A percentile compares a stretch with the other conserved stretches of the same genome.
These are phyloP conservation scores for Orbilia quercus DNA, from an alignment of 2,329 filamentous ascomycete species.

Conservation along the genomic window DNA sequence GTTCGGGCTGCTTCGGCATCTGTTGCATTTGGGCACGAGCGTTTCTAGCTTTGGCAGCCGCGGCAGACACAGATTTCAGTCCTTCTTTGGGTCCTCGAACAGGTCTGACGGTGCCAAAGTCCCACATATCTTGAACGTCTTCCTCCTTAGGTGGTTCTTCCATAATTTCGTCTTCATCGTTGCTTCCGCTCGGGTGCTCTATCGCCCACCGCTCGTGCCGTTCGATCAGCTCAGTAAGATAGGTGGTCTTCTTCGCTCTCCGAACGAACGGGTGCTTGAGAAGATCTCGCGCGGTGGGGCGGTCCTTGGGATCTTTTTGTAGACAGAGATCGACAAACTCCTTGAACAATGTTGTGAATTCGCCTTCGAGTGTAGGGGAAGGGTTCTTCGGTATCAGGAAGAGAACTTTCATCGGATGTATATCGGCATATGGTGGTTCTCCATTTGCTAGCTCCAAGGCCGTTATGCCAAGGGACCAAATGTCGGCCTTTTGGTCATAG, in stretches of 20 bases:
- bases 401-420: slow-evolving; percentile 93
- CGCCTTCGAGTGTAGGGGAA: slow-evolving; percentile 70
- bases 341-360: slow-evolving; percentile 84
- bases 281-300: slow-evolving; percentile 86
- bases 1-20: slow-evolving; percentile 32
- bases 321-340: slow-evolving; percentile 86
- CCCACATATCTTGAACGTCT: slow-evolving; percentile 89
- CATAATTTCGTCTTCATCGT: slow-evolving; percentile 71
- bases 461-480: slow-evolving; percentile 92
- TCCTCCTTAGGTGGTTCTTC: slow-evolving; percentile 68
- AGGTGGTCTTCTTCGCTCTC: slow-evolving; percentile 93
- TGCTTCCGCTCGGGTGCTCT: slow-evolving; percentile 75
- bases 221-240: slow-evolving; percentile 94
- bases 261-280: slow-evolving; percentile 90
- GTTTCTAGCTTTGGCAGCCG: slow-evolving; percentile 63
- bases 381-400: slow-evolving; percentile 89
- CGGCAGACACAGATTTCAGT: slow-evolving; percentile 49
- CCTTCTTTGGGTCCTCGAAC: slow-evolving; percentile 70
- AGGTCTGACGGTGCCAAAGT: slow-evolving; percentile 93
- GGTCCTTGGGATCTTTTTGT: slow-evolving; percentile 86
- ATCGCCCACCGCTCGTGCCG: slow-evolving; percentile 85
- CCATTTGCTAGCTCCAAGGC: slow-evolving; percentile 90
- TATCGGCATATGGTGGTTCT: slow-evolving; percentile 84
- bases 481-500: slow-evolving; percentile 89
- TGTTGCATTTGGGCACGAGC: slow-evolving; percentile 67